Conservation (phyloP, 2,329 filamentous ascomycete species). For the Sporothrix brunneoviolacea region DNA sequence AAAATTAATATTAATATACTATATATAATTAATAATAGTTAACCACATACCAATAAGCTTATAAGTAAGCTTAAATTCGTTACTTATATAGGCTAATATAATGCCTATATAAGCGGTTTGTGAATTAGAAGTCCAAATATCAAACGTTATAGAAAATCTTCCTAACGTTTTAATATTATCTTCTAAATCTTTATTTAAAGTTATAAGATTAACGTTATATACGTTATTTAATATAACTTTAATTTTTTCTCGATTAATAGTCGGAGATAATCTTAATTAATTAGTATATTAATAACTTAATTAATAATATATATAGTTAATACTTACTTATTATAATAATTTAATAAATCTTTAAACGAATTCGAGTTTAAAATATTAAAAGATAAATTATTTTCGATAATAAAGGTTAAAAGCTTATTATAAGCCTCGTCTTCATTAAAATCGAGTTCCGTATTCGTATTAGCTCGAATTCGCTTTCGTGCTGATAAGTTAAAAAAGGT, state of each 20-base stretch:
- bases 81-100: neutral
- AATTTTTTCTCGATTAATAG: slow-evolving; percentile 4
- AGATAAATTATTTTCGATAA: too few relatives aligned
- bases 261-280: too few relatives aligned
- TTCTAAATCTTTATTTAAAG: neutral
- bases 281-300: too few relatives aligned
- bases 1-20: neutral
- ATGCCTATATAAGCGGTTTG: neutral
- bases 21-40: neutral
- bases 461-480: too few relatives aligned
- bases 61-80: neutral
- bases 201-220: neutral
- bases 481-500: too few relatives aligned
- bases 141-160: neutral
- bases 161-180: too few relatives aligned
- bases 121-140: neutral
- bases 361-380: too few relatives aligned
- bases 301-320: too few relatives aligned
- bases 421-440: too few relatives aligned
- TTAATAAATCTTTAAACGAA: too few relatives aligned
- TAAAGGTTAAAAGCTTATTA: too few relatives aligned
- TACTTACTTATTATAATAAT: neutral
- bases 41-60: slow-evolving; percentile 1
- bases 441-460: too few relatives aligned
- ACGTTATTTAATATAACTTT: neutral